These are phyloP conservation scores for Suillus placidus DNA, from an alignment of 768 basidiomycete genomes.

Conservation along the genomic window DNA sequence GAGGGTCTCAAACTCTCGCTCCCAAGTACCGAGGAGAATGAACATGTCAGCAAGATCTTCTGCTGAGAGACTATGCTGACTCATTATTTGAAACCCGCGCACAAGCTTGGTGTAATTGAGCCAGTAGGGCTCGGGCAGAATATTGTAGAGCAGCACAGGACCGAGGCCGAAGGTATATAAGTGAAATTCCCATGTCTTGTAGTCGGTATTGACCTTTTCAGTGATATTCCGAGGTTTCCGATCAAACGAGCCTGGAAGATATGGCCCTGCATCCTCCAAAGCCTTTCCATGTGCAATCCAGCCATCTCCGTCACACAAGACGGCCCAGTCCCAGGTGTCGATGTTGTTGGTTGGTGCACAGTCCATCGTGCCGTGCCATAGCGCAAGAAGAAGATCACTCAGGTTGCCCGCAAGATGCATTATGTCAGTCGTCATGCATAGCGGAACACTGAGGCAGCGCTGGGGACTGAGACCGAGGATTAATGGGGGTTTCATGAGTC, in stretches of 20 bases:
- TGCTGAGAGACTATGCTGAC: constrained; percentile 20
- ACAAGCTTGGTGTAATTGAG: constrained; percentile 25
- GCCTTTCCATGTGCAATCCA: constrained; percentile 25
- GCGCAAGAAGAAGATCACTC: constrained; percentile 22
- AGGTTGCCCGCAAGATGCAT: constrained; percentile 45
- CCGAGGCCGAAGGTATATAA: constrained; percentile 23
- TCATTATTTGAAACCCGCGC: constrained; percentile 23
- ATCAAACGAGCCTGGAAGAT: constrained; percentile 24
- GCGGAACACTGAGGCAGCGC: constrained; percentile 33
- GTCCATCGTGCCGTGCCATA: constrained; percentile 28
- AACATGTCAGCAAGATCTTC: constrained; percentile 21
- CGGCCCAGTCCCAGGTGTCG: constrained; percentile 36
- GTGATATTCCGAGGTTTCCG: constrained; percentile 28
- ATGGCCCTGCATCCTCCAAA: constrained; percentile 13
- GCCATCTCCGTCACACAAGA: constrained; percentile 21
- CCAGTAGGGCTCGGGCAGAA: constrained; percentile 25
- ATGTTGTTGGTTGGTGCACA: constrained; percentile 21
- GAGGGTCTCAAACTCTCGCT: constrained; percentile 31
- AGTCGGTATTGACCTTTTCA: constrained; percentile 30
- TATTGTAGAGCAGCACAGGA: constrained; percentile 19
- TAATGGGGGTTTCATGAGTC: constrained; percentile 39
- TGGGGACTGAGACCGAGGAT: constrained; percentile 35
- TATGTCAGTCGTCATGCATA: constrained; percentile 39
- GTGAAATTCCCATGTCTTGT: constrained; percentile 33
- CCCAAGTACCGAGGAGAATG: constrained; percentile 23